These are phyloP conservation scores for Candida krabiensis DNA, from an alignment of 805 yeast species.

Conservation along the genomic window DNA sequence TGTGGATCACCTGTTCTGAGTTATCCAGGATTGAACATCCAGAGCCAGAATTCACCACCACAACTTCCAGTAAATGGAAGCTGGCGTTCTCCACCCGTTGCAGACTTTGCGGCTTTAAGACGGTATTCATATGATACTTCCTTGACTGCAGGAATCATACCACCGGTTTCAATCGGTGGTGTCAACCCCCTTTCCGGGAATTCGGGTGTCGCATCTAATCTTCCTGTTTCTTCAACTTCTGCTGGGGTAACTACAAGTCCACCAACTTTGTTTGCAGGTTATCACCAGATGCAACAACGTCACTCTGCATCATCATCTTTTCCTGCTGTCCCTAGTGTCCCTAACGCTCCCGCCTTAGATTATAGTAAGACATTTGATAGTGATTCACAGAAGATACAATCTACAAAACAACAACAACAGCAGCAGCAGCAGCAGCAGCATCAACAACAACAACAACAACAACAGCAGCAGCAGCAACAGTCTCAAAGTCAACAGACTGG, in stretches of 20 bases:
- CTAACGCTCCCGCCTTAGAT: slow-evolving; percentile 24
- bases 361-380: slow-evolving; percentile 24
- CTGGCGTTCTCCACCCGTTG: slow-evolving; percentile 27
- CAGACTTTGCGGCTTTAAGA: slow-evolving; percentile 24
- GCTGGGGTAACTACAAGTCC: slow-evolving; percentile 1
- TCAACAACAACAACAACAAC: slow-evolving; percentile 9
- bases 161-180: slow-evolving; percentile 4
- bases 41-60: slow-evolving; percentile 14
- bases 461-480: slow-evolving; percentile 1
- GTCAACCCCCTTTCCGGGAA: neutral
- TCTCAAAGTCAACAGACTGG: neutral
- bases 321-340: slow-evolving; percentile 12
- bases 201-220: slow-evolving; percentile 5
- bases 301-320: slow-evolving; percentile 14
- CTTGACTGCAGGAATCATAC: slow-evolving; percentile 12
- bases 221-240: slow-evolving; percentile 1
- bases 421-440: neutral
- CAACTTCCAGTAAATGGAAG: slow-evolving; percentile 11
- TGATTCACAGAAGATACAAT: slow-evolving; percentile 6
- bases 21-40: slow-evolving; percentile 11
- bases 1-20: slow-evolving; percentile 24
- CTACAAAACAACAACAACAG: slow-evolving; percentile 10
- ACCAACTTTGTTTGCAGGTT: slow-evolving; percentile 8
- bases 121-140: slow-evolving; percentile 27
- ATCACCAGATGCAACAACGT: slow-evolving; percentile 7